Evolutionary conservation across 495 filamentous ascomycete species (phyloP).

Genomic region (Viridothelium virens): DNA sequence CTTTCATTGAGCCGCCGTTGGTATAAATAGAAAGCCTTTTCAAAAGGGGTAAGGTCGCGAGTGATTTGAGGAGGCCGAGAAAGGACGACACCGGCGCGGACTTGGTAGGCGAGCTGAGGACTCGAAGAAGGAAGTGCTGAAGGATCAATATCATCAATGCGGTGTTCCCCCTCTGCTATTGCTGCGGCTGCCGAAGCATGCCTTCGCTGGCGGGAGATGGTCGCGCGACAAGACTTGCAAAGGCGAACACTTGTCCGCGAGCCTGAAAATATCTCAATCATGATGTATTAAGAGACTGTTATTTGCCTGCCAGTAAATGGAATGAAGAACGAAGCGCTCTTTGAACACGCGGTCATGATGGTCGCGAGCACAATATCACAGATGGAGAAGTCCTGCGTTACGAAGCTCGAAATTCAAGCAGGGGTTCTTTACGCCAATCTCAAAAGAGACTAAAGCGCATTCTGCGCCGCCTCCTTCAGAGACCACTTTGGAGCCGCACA

Average conservation of each 20-base stretch:
- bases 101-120: conserved; percentile 47
- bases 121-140: conserved; percentile 19
- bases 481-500: background rate
- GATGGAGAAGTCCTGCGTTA: background rate
- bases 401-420: background rate
- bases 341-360: background rate
- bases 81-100: conserved; percentile 75
- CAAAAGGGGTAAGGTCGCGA: conserved; percentile 73
- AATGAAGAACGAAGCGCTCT: background rate
- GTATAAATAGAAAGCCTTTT: conserved; percentile 90
- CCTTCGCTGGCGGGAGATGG: conserved; percentile 42
- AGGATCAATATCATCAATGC: conserved; percentile 16
- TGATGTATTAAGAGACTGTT: background rate
- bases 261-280: background rate
- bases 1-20: conserved; percentile 96
- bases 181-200: conserved; percentile 40
- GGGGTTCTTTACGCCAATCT: background rate
- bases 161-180: conserved; percentile 29
- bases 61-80: conserved; percentile 84
- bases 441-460: background rate
- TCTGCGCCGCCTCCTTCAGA: background rate
- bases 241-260: conserved; percentile 37
- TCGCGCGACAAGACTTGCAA: conserved; percentile 47
- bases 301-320: background rate
- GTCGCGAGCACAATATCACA: background rate